phyloP scores from a whole-genome alignment of 257 asterid genomes.

The Parsonsia alboflavescens region DNA sequence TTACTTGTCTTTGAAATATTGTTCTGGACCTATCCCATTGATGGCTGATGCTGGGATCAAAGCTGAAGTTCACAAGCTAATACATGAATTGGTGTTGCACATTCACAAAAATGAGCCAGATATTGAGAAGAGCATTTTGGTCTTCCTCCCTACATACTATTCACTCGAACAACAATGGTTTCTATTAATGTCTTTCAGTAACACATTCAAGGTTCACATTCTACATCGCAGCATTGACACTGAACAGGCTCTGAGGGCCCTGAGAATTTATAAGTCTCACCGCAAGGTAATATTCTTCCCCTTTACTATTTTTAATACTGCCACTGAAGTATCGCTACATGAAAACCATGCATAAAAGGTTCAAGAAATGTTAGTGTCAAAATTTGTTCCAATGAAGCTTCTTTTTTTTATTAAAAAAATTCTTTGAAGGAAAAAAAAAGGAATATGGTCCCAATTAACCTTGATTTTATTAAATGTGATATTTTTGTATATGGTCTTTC shows the following conservation, averaged over 20 bases:
- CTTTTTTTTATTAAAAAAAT: neutral
- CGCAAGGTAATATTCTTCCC: constrained; percentile 57
- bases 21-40: constrained; percentile 71
- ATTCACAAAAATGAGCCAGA: constrained; percentile 85
- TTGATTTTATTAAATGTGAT: neutral
- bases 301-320: neutral
- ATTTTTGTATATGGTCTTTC: neutral
- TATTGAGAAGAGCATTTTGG: constrained; percentile 91
- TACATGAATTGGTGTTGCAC: constrained; percentile 72
- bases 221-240: constrained; percentile 84
- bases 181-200: constrained; percentile 60
- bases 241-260: constrained; percentile 78
- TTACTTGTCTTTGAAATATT: constrained; percentile 47
- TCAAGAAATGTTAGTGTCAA: neutral
- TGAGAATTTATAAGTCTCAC: constrained; percentile 78
- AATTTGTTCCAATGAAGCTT: neutral
- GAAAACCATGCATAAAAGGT: neutral
- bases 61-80: constrained; percentile 67
- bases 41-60: constrained; percentile 55
- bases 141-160: constrained; percentile 87
- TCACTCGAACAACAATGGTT: constrained; percentile 89
- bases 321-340: neutral
- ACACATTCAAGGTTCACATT: constrained; percentile 77
- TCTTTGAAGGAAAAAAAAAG: neutral
- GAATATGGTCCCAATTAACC: neutral